Conservation (phyloP, 768 basidiomycete genomes). For the Rhodotorula diobovata region DNA sequence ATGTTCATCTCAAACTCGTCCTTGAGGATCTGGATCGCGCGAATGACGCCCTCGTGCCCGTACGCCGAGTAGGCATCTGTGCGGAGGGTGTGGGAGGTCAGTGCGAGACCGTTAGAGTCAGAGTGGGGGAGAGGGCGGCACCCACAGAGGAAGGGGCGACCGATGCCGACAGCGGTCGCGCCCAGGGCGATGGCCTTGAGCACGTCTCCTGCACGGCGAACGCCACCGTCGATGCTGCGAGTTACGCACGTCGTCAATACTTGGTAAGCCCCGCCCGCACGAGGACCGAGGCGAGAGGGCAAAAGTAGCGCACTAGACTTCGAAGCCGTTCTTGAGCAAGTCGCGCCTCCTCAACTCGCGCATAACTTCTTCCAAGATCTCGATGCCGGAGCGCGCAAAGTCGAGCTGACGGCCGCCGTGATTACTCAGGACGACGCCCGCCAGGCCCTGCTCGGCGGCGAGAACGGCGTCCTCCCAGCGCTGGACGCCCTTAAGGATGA, state of each 20-base stretch:
- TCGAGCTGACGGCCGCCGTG: slow-evolving; percentile 59
- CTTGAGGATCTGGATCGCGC: slow-evolving; percentile 76
- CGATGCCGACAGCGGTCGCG: slow-evolving; percentile 63
- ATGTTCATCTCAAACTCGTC: slow-evolving; percentile 99
- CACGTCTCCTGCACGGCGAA: slow-evolving; percentile 81
- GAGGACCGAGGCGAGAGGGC: slow-evolving; percentile 52
- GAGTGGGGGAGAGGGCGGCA: too few relatives aligned
- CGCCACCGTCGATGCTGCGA: slow-evolving; percentile 71
- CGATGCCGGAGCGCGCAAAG: slow-evolving; percentile 79
- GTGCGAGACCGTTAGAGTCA: too few relatives aligned
- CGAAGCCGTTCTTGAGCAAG: slow-evolving; percentile 63
- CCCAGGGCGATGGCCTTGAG: slow-evolving; percentile 82
- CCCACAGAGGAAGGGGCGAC: slow-evolving; percentile 75
- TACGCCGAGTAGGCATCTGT: slow-evolving; percentile 67
- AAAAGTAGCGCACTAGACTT: slow-evolving; percentile 51
- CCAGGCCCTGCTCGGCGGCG: slow-evolving; percentile 70
- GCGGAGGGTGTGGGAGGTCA: neutral
- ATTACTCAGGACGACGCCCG: slow-evolving; percentile 79
- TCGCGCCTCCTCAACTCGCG: slow-evolving; percentile 63
- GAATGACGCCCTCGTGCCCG: slow-evolving; percentile 79
- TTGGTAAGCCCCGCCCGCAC: too few relatives aligned
- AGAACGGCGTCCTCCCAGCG: slow-evolving; percentile 81
- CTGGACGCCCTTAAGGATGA: slow-evolving; percentile 85
- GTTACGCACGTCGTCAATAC: neutral
- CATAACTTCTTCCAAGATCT: slow-evolving; percentile 82